Evolutionary conservation across 1,139 yeast species (phyloP).

Genomic region (Candida frijolesensis): DNA sequence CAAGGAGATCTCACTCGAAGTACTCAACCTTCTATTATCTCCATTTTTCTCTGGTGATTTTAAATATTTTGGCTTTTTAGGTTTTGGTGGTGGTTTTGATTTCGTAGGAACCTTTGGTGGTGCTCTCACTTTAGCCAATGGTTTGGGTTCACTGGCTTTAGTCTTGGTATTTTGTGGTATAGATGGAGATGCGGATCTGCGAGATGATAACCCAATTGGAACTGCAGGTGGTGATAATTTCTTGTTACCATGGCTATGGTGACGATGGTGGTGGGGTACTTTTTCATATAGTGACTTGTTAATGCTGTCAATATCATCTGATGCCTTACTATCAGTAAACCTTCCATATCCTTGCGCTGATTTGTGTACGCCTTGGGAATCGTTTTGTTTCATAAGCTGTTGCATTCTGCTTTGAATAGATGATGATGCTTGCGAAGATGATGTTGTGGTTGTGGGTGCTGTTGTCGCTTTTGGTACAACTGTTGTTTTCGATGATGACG

Average conservation of each 20-base stretch:
- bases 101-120: not conserved
- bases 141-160: slow-evolving; percentile 1
- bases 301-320: slow-evolving; percentile 44
- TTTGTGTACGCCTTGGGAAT: slow-evolving; percentile 50
- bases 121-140: slow-evolving; percentile 4
- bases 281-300: slow-evolving; percentile 20
- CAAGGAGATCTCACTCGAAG: slow-evolving; percentile 45
- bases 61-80: slow-evolving; percentile 59
- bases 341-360: slow-evolving; percentile 80
- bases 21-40: slow-evolving; percentile 33
- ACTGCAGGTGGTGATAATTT: slow-evolving; percentile 33
- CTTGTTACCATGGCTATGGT: slow-evolving; percentile 9
- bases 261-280: slow-evolving; percentile 6
- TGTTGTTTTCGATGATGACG: slow-evolving; percentile 25
- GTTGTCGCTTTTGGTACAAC: slow-evolving; percentile 28
- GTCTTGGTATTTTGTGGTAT: not conserved
- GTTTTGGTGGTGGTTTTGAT: slow-evolving; percentile 61
- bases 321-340: slow-evolving; percentile 49
- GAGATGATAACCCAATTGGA: slow-evolving; percentile 30
- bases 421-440: slow-evolving; percentile 27
- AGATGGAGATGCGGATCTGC: slow-evolving; percentile 4
- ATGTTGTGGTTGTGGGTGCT: not conserved
- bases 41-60: slow-evolving; percentile 33
- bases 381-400: slow-evolving; percentile 50
- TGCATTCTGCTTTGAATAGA: slow-evolving; percentile 73